Base-by-base conservation (phyloP, 2,329 filamentous ascomycete genomes). In the Trichoderma sp. region DNA sequence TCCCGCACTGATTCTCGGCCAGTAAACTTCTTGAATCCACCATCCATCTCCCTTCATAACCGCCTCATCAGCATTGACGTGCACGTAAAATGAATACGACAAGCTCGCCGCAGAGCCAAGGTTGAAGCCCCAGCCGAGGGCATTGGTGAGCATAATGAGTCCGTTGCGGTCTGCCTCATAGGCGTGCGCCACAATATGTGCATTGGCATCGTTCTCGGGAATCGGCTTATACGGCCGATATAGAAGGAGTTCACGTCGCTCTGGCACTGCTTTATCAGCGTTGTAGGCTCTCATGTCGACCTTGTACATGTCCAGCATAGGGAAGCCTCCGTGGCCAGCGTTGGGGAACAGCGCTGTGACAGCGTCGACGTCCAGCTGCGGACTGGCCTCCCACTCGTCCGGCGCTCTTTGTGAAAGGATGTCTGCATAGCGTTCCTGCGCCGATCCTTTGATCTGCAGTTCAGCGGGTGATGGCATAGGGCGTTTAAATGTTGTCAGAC, bases 121-220 rank as follows among this genome's bases (percentile, higher is more conserved):
- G 13, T 76, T 75, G 70, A 74, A 76, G 0, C 83, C 84, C 34
- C 84, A 82, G 4, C 81, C 84, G 2, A 84, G 71, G 37, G 86
- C 79, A 70, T 86, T 84, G 4, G 77, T 80, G 6, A 81, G 72
- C 83, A 86, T 85, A 39, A 86, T 76, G 32, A 87, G 73, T 1
- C 84, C 83, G 67, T 87, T 87, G n/a, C 84, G 78, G 69, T 87
- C 85, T 0, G 82, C 81, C 57, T 81, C 82, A 70, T 80, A 87
- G 0, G 84, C 83, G 70, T 87, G 85, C 22, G 79, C 80, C 1
- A 81, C 73, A 8, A 85, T 77, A 70, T 86, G 84, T 9, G 76
- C 76, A 68, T 85, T 83, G 6, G 78, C 73, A 22, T 81, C 77
- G 4, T 79, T 75, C 3, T 67, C 69, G 0, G 81, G 76, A 2